phyloP scores from a whole-genome alignment of 768 basidiomycete genomes.

The Tulasnella sp. region DNA sequence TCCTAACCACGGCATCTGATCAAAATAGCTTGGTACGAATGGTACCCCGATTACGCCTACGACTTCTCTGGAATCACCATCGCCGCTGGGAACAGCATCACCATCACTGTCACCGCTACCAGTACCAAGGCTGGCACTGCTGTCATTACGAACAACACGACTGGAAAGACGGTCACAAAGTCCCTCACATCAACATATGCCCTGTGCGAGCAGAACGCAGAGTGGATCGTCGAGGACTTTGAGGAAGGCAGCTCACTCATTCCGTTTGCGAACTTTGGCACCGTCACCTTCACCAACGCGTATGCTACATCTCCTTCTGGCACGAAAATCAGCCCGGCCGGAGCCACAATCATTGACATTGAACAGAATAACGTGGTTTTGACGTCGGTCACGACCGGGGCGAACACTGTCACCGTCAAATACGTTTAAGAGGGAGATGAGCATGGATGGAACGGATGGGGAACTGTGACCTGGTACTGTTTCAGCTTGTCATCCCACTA shows the following conservation, averaged over 20 bases:
- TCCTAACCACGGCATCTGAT: neutral
- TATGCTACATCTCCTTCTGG: constrained; percentile 26
- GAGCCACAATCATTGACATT: constrained; percentile 30
- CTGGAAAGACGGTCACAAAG: constrained; percentile 26
- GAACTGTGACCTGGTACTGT: too few relatives aligned
- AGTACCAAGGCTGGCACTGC: constrained; percentile 25
- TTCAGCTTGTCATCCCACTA: too few relatives aligned
- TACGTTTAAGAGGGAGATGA: too few relatives aligned
- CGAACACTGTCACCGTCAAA: constrained; percentile 16
- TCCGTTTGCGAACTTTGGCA: constrained; percentile 7
- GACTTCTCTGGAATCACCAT: constrained; percentile 29
- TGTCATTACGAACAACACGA: constrained; percentile 25
- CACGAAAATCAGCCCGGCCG: constrained; percentile 21
- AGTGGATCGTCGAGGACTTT: constrained; percentile 34
- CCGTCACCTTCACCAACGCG: constrained; percentile 29
- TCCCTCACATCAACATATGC: constrained; percentile 25
- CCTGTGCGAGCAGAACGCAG: constrained; percentile 30
- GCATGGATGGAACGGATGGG: too few relatives aligned
- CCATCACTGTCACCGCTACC: constrained; percentile 26
- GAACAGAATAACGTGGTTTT: constrained; percentile 28
- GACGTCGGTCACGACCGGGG: constrained; percentile 26
- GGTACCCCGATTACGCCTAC: constrained; percentile 21
- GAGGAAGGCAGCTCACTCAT: constrained; percentile 25
- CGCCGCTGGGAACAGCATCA: constrained; percentile 26
- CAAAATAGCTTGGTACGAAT: constrained; percentile 22